A percentile compares a stretch with the other conserved stretches of the same genome.
phyloP scores from a whole-genome alignment of 169 alveolate species.

The Cyclospora cayetanensis region DNA sequence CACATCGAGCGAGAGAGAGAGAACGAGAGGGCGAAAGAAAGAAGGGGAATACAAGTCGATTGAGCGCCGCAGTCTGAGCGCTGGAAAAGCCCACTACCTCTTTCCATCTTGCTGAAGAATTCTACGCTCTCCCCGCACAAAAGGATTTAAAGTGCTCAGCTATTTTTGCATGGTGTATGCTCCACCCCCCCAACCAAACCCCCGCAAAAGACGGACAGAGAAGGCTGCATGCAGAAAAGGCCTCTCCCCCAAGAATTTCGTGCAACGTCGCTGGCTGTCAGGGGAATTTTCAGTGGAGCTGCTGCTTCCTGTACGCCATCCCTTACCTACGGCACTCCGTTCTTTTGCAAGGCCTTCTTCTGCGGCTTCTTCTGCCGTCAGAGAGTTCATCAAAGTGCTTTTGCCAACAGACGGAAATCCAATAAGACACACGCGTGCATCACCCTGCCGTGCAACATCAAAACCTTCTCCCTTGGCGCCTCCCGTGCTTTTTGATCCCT shows the following conservation, averaged over 20 bases:
- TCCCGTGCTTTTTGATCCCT: constrained; percentile 83
- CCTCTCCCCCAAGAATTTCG: not conserved
- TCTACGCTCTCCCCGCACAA: too few relatives aligned
- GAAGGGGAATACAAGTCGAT: too few relatives aligned
- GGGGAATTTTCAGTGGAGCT: too few relatives aligned
- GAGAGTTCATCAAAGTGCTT: constrained; percentile 94
- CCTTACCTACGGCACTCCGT: constrained; percentile 41
- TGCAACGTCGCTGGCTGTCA: not conserved
- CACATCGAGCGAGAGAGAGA: too few relatives aligned
- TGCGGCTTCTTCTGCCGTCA: constrained; percentile 82
- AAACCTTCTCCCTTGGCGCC: constrained; percentile 93
- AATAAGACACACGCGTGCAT: constrained; percentile 98
- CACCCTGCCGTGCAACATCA: constrained; percentile 96
- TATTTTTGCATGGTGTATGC: too few relatives aligned
- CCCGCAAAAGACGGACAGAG: not conserved
- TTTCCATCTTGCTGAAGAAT: too few relatives aligned
- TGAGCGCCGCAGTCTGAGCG: too few relatives aligned
- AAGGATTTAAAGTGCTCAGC: too few relatives aligned
- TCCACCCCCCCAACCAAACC: too few relatives aligned
- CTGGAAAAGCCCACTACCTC: too few relatives aligned
- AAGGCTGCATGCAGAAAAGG: not conserved
- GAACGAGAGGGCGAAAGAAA: too few relatives aligned
- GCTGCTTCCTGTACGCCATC: too few relatives aligned
- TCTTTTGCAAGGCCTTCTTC: not conserved
- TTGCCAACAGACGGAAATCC: constrained; percentile 99